phyloP scores from a whole-genome alignment of 2,329 filamentous ascomycete genomes.

The Helotiales sp. region DNA sequence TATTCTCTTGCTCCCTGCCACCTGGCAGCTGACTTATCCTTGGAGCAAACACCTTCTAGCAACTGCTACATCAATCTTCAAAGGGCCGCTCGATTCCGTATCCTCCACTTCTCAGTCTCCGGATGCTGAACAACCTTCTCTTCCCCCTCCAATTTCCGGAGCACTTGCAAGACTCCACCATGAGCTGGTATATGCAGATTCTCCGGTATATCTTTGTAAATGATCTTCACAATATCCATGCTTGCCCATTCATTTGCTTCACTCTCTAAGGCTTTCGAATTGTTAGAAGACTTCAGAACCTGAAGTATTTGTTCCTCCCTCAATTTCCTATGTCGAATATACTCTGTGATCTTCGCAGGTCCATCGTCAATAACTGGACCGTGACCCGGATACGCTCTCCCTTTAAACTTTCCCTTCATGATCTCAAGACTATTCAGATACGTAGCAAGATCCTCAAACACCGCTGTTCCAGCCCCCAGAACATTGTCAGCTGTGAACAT shows the following conservation, averaged over 20 bases:
- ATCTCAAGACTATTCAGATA: slow-evolving; percentile 70
- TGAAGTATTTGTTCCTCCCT: slow-evolving; percentile 77
- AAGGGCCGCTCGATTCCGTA: slow-evolving; percentile 44
- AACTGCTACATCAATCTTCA: slow-evolving; percentile 33
- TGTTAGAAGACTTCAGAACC: slow-evolving; percentile 50
- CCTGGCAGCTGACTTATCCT: no score
- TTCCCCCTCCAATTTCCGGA: slow-evolving; percentile 76
- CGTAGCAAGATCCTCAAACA: slow-evolving; percentile 72
- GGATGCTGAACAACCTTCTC: slow-evolving; percentile 55
- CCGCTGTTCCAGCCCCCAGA: slow-evolving; percentile 80
- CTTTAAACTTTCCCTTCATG: slow-evolving; percentile 66
- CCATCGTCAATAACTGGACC: slow-evolving; percentile 77
- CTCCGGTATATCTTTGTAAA: slow-evolving; percentile 79
- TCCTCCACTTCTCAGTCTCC: slow-evolving; percentile 44
- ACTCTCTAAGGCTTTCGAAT: slow-evolving; percentile 13
- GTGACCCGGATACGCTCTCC: slow-evolving; percentile 83
- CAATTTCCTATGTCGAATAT: slow-evolving; percentile 77
- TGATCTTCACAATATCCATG: slow-evolving; percentile 82
- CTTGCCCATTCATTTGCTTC: slow-evolving; percentile 57
- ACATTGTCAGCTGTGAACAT: slow-evolving; percentile 92
- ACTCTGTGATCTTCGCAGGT: slow-evolving; percentile 71
- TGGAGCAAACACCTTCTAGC: background rate
- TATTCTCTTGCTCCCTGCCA: no score
- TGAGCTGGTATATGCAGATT: slow-evolving; percentile 75
- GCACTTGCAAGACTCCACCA: slow-evolving; percentile 72